A percentile compares a stretch with the other conserved stretches of the same genome.
These are phyloP conservation scores for Russula sp. DNA, from an alignment of 768 basidiomycete species.

Conservation along the genomic window DNA sequence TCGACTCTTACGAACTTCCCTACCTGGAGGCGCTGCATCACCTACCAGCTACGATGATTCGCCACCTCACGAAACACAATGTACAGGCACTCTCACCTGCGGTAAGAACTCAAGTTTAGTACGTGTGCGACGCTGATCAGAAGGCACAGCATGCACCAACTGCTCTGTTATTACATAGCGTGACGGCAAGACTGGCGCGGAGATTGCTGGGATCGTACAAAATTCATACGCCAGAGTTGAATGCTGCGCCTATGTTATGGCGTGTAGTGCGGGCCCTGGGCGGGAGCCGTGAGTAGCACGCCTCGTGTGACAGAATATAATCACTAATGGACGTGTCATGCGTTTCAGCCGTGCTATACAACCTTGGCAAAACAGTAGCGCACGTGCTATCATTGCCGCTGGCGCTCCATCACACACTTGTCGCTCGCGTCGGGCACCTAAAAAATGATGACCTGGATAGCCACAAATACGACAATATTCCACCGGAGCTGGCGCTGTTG, in stretches of 20 bases:
- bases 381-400: slow-evolving; percentile 56
- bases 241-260: slow-evolving; percentile 78
- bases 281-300: slow-evolving; percentile 61
- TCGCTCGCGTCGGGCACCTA: slow-evolving; percentile 40
- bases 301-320: slow-evolving; percentile 27
- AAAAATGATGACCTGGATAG: slow-evolving; percentile 43
- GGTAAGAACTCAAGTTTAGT: slow-evolving; percentile 43
- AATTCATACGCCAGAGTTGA: slow-evolving; percentile 67
- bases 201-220: slow-evolving; percentile 52
- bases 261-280: slow-evolving; percentile 61
- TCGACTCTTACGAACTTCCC: slow-evolving; percentile 73
- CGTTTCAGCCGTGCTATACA: slow-evolving; percentile 59
- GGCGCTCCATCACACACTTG: slow-evolving; percentile 55
- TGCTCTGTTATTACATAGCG: slow-evolving; percentile 53
- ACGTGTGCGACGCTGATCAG: slow-evolving; percentile 6
- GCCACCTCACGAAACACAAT: slow-evolving; percentile 71
- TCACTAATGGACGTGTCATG: slow-evolving; percentile 16
- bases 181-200: slow-evolving; percentile 61
- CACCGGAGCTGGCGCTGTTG: slow-evolving; percentile 63
- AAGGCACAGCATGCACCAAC: slow-evolving; percentile 56
- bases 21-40: slow-evolving; percentile 70
- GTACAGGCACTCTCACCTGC: slow-evolving; percentile 64
- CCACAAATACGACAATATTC: slow-evolving; percentile 60
- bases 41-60: slow-evolving; percentile 58
- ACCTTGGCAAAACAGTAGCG: slow-evolving; percentile 58